phyloP scores from a whole-genome alignment of 768 basidiomycete species.

The Boletus rubescentipes region DNA sequence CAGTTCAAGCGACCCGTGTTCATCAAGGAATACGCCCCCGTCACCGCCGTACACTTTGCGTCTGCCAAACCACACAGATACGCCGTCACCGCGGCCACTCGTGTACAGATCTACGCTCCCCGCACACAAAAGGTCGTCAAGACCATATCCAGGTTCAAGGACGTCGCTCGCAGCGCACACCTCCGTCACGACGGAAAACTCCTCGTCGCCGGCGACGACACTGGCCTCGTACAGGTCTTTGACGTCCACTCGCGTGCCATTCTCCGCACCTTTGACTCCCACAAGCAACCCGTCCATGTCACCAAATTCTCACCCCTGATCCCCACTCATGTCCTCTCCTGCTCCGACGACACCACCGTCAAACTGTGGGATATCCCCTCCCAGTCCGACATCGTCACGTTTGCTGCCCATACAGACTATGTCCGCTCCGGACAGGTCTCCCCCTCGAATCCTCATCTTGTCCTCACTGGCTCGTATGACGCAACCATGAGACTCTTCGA shows the following conservation, averaged over 20 bases:
- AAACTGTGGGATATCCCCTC: slow-evolving; percentile 96
- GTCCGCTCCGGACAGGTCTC: slow-evolving; percentile 92
- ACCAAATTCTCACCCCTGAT: slow-evolving; percentile 84
- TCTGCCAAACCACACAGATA: slow-evolving; percentile 86
- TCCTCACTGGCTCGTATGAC: slow-evolving; percentile 95
- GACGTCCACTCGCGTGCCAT: slow-evolving; percentile 93
- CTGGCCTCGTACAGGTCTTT: slow-evolving; percentile 86
- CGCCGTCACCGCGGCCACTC: slow-evolving; percentile 91
- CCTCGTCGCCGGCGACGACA: slow-evolving; percentile 93
- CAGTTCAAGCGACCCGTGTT: slow-evolving; percentile 90
- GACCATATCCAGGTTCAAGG: slow-evolving; percentile 96
- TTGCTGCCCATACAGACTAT: slow-evolving; percentile 90
- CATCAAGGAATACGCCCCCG: slow-evolving; percentile 94
- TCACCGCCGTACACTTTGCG: slow-evolving; percentile 93
- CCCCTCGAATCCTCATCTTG: slow-evolving; percentile 73
- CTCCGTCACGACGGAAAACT: slow-evolving; percentile 94
- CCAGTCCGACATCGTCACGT: slow-evolving; percentile 73
- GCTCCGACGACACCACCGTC: slow-evolving; percentile 94
- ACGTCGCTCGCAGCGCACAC: slow-evolving; percentile 85
- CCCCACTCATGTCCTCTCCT: slow-evolving; percentile 85
- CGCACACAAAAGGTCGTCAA: slow-evolving; percentile 96
- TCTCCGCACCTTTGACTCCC: slow-evolving; percentile 85
- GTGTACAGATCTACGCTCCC: slow-evolving; percentile 94
- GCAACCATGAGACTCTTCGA: slow-evolving; percentile 88
- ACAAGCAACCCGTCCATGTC: slow-evolving; percentile 96